These are phyloP conservation scores for Bromus sterilis DNA, from an alignment of 176 grass and related monocot species.

Conservation along the genomic window DNA sequence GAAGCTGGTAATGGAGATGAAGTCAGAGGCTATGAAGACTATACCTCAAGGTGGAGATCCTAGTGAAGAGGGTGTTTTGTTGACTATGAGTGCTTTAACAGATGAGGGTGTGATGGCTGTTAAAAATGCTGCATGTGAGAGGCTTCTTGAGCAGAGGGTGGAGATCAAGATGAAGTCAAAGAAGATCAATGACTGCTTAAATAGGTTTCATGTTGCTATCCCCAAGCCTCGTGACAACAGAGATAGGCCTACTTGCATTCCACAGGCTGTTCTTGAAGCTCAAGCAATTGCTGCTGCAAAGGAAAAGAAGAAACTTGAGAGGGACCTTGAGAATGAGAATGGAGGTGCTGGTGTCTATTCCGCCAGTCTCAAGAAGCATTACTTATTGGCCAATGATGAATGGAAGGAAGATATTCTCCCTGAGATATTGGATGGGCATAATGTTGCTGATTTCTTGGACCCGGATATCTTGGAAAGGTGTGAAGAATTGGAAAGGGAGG, in stretches of 20 bases:
- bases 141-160: conserved; percentile 47
- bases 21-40: conserved; percentile 48
- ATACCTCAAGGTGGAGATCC: conserved; percentile 37
- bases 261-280: conserved; percentile 29
- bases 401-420: conserved; percentile 62
- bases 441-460: conserved; percentile 70
- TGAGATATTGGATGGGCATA: conserved; percentile 72
- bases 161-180: conserved; percentile 55
- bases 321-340: conserved; percentile 59
- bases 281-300: conserved; percentile 28
- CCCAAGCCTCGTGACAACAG: conserved; percentile 68
- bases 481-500: conserved; percentile 61
- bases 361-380: conserved; percentile 61
- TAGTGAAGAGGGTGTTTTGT: conserved; percentile 49
- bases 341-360: conserved; percentile 84
- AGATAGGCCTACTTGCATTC: conserved; percentile 43
- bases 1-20: conserved; percentile 61
- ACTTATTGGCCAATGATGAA: conserved; percentile 54
- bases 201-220: conserved; percentile 70
- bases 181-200: conserved; percentile 49
- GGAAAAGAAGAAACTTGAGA: conserved; percentile 58
- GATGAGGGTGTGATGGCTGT: conserved; percentile 69
- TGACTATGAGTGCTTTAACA: conserved; percentile 74
- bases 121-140: conserved; percentile 52
- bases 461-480: conserved; percentile 54